Evolutionary conservation across 176 grass and related monocot species (phyloP), one percentile per base, ranked within the genome.

Genomic region (Panicum miliaceum): DNA sequence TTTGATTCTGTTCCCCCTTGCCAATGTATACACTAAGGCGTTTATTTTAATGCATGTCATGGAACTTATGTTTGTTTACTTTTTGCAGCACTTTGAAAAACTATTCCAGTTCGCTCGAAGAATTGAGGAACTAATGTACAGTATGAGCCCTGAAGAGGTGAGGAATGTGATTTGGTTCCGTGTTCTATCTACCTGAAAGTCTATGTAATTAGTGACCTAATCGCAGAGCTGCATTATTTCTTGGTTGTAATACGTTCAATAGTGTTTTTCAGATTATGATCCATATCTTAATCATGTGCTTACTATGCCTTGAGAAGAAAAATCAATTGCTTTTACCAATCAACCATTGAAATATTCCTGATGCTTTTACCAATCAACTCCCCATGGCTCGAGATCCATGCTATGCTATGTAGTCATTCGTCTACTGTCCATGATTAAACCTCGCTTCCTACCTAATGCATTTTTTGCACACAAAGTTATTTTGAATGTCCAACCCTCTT

Each of bases 61-160:
- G 8, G 1, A 71, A 74, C 57, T 82, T 85, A 57, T 63, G 62
- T 27, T 54, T 56, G 10, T 45, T 88, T 70, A 4, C 20, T 78
- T 80, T 29, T 92, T 89, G 53, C 85, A 95, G 93, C 89, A 95
- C 75, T 98, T 89, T 26, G 93, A 98, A 82, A 98, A 92, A 71
- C 67, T 98, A 80, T 98, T 98, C 78, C 96, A 98, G 78, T 95
- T 92, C 48, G 96, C 93, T 70, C 87, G 89, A 14, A 95, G 46
- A 89, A 85, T 91, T 56, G 93, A 98, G 87, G 96, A 98, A 81
- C 69, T 94, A 70, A 89, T 95, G 85, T 93, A 80, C 83, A 93
- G 83, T 41, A 93, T 95, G 76, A 85, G 85, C 23, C 85, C 93
- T 50, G 93, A 95, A 81, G 96, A 95, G 91, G 93, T 94, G 76